Evolutionary conservation across 140 eudicot genomes (phyloP), one percentile per base, ranked within the genome.

Genomic region (Ambrosia hybrid): DNA sequence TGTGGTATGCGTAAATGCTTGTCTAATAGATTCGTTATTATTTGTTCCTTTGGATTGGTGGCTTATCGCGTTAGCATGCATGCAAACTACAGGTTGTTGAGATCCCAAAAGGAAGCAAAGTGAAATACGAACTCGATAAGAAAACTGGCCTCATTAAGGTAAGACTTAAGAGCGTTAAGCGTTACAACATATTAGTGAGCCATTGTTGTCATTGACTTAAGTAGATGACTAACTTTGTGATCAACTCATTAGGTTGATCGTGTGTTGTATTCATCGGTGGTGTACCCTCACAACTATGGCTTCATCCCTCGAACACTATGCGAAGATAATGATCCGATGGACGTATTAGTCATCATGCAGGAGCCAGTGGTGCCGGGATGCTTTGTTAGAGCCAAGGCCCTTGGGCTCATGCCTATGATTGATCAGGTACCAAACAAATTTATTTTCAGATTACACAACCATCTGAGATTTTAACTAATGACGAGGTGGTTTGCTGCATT

Each of bases 321-420:
- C 37, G 97, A 91, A 76, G 97, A 91, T 76, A 89, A 89, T 51
- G 97, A 91, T 74, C 97, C 97, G 5, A 86, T 91, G 88, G 98
- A 92, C 70, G 98, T 92, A 0, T 63, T 92, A 33, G 96, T 89
- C 72, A 80, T 92, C 72, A 92, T 92, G 98, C 98, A 88, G 92
- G 96, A 92, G 69, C 98, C 92, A 7, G 96, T 89, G 41, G 58
- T 83, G 16, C 96, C 98, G 3, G 98, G 98, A 69, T 89, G 96
- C 76, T 89, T 89, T 76, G 91, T 92, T 68, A 86, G 98, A 34
- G 98, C 95, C 59, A 82, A 90, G 78, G 92, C 98, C 49, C 83
- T 92, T 49, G 98, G 98, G 39, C 83, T 89, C 65, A 92, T 92
- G 98, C 96, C 98, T 65, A 92, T 92, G 98, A 87, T 92, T 76